Conservation (phyloP, 768 basidiomycete species). For the Suillus clintonianus region DNA sequence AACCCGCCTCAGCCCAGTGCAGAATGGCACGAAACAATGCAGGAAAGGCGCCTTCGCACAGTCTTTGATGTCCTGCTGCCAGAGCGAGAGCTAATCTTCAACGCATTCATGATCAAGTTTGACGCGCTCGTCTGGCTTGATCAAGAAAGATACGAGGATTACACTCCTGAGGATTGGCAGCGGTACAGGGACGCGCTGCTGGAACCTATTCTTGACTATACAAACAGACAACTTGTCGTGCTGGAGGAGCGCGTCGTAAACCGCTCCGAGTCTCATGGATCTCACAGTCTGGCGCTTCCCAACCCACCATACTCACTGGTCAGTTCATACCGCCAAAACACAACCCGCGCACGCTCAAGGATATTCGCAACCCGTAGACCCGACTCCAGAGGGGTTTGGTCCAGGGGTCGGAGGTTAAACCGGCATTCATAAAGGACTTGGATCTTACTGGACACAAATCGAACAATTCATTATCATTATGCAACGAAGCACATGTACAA, state of each 20-base stretch:
- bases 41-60: background rate
- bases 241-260: background rate
- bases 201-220: background rate
- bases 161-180: slow-evolving; percentile 3
- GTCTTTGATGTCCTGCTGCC: slow-evolving; percentile 11
- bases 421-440: background rate
- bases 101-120: slow-evolving; percentile 13
- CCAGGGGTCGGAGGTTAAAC: background rate
- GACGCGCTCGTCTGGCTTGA: slow-evolving; percentile 23
- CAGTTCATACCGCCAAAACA: no score
- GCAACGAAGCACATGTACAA: background rate
- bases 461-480: slow-evolving; percentile 1
- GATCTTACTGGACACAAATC: background rate
- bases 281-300: background rate
- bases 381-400: background rate
- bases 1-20: background rate
- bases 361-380: background rate
- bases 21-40: background rate
- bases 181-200: slow-evolving; percentile 3
- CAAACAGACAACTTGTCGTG: background rate
- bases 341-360: background rate
- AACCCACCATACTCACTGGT: background rate
- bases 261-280: background rate
- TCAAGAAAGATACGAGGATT: background rate
- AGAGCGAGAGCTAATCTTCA: slow-evolving; percentile 11